Conservation (phyloP, 1,284 basidiomycete species). For the Tausonia pullulans region DNA sequence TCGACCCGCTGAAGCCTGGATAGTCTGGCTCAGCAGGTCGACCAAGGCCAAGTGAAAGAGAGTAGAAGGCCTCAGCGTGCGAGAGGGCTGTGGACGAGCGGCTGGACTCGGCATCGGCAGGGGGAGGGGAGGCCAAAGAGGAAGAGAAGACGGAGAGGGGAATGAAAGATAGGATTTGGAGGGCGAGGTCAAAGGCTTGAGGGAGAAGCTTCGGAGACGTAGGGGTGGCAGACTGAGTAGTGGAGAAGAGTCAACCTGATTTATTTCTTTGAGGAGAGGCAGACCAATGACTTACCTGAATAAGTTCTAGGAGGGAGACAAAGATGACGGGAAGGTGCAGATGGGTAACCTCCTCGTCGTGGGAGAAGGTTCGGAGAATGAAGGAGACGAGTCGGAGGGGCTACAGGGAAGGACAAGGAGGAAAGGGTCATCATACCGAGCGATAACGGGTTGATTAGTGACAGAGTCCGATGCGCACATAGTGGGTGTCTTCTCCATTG, state of each 20-base stretch:
- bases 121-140: no score
- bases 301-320: slow-evolving; percentile 49
- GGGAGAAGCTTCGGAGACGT: neutral
- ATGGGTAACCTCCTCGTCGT: slow-evolving; percentile 69
- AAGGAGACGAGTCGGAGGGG: slow-evolving; percentile 35
- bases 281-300: slow-evolving; percentile 40
- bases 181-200: no score
- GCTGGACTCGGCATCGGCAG: neutral
- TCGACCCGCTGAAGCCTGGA: slow-evolving; percentile 1
- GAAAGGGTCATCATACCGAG: neutral
- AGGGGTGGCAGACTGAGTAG: neutral
- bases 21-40: neutral
- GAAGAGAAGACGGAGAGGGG: no score
- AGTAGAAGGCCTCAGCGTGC: slow-evolving; percentile 1
- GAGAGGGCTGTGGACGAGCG: neutral
- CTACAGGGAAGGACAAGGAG: neutral
- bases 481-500: neutral
- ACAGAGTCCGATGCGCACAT: neutral
- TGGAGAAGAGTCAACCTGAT: neutral
- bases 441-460: no score
- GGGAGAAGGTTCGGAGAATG: slow-evolving; percentile 57
- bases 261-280: neutral
- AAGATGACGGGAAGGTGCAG: slow-evolving; percentile 72
- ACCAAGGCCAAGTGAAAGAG: neutral
- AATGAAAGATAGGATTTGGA: no score